Evolutionary conservation across 495 filamentous ascomycete genomes (phyloP), one percentile per base, ranked within the genome.

Genomic region (Penicillium paradoxum): DNA sequence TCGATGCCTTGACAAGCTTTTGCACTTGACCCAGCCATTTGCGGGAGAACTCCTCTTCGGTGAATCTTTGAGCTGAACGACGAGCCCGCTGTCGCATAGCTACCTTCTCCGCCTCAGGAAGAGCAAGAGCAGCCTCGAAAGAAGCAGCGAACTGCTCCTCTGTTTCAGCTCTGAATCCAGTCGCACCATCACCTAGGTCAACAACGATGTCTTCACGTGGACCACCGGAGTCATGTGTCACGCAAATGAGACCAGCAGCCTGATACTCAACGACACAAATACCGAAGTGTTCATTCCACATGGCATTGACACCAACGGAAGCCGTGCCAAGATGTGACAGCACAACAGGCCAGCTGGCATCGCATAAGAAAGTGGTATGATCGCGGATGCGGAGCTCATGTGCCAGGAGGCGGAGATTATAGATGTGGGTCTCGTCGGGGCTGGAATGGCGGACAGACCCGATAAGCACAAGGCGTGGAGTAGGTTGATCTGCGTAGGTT

Each of bases 211-310:
- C 95, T 58, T 87, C 64, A 67, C 91, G 92, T 9, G 93, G 93
- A 3, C 93, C 93, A 7, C 95, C 93, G 15, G 84, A 89, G 63
- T 96, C 79, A 60, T 97, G 90, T 5, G 97, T 95, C 0, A 98
- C 91, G 34, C 83, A 81, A 46, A 98, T 87, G 30, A 98, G 73
- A 0, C 93, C 93, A 0, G 93, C 95, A 7, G 93, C 93, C 68
- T 96, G 93, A 64, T 98, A 98, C 73, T 98, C 93, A 6, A 98
- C 93, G 15, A 97, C 91, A 5, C 93, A 93, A 55, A 98, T 98
- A 15, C 93, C 95, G 63, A 97, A 98, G 70, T 98, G 93, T 72
- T 98, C 93, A 64, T 96, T 97, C 93, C 95, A 98, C 93, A 98
- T 98, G 49, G 84, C 91, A 62, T 98, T 98, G 3, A 93, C 89